Evolutionary conservation across 2,329 filamentous ascomycete species (phyloP), one percentile per base, ranked within the genome.

Genomic region (Hypomyces perniciosus): DNA sequence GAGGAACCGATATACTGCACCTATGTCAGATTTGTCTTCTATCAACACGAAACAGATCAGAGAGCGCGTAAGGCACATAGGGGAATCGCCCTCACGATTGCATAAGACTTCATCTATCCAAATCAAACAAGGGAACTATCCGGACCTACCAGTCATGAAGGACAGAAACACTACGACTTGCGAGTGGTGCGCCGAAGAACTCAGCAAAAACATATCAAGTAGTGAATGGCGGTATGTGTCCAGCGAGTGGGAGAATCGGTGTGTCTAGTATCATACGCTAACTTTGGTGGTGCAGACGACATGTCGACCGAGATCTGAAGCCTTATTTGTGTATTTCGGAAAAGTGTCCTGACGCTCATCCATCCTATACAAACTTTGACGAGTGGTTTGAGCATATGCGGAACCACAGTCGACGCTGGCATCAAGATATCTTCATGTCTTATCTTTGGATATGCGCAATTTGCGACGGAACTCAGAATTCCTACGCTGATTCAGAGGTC

Each of bases 271-370:
- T 20, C 20, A 3, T 20, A 20, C 20, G 20, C 20, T 20, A 20
- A 20, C 20, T 20, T 20, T 20, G 20, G 20, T 20, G 20, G 20
- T 20, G 20, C 30, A 51, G 52, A 38, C 44, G 37, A 37, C 52
- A 54, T 5, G 37, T 48, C 26, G 48, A 54, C 13, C 52, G 45
- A 42, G 52, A 54, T 26, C 52, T 54, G 5, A 52, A 45, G n/a
- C 52, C 52, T 41, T 54, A 48, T n/a, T n/a, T 54, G 35, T 54
- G 52, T 10, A 28, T 54, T 9, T 52, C 20, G 1, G 49, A 52
- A 12, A 27, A 20, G n/a, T 54, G 52, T 30, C 13, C 6, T 4
- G 33, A 51, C 12, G 34, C 12, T 1, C 44, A 54, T 20, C 29
- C 43, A 1, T 28, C n/a, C 2, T 52, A 30, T 26, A 5, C 49